Base-by-base conservation (phyloP, 192 early-diverging fungal species). In the Coemansia sp. region DNA sequence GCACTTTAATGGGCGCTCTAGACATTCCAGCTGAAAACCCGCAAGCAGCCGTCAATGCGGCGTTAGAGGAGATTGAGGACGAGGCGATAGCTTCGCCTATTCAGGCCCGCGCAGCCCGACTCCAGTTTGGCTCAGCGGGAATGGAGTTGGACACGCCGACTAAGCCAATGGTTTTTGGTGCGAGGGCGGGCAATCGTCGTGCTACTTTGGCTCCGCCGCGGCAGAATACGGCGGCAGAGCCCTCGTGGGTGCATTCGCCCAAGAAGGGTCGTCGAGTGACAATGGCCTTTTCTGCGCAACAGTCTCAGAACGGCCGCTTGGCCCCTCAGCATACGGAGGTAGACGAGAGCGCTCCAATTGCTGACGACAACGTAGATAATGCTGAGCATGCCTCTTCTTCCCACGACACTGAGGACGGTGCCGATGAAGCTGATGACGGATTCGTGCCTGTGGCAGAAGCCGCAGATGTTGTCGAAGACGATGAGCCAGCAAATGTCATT, bases 221-320 rank as follows among this genome's bases (percentile, higher is more conserved):
- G 65, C 38, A 71, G 63, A 51, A 52, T 52, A 51, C 7, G 1
- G 54, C 31, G 22, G 8, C 18, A 5, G 72, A 72, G 16, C 40
- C 66, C 13, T 38, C 52, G 9, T 81, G 79, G 79, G 64, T 81
- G 47, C 65, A 44, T 29, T 81, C 79, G 18, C 79, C 79, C 9
- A 69, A 70, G 43, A 68, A 65, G 59, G 65, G 60, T 16, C 67
- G 79, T 22, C 60, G 79, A 31, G 68, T 73, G 0, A 81, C 79
- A 4, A 81, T 74, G 74, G 74, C 71, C 13, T 71, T 72, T 68
- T 31, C 69, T 34, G 63, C 47, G 5, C 63, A 57, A 5, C 38
- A 29, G 9, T 16, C 33, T 15, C 36, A 24, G 22, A 73, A 66
- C 27, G 67, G 67, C 2, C 42, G 10, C 57, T n/a, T 18, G 3